Evolutionary conservation across 495 filamentous ascomycete species (phyloP).

Genomic region (Penicillium simplicissimum): DNA sequence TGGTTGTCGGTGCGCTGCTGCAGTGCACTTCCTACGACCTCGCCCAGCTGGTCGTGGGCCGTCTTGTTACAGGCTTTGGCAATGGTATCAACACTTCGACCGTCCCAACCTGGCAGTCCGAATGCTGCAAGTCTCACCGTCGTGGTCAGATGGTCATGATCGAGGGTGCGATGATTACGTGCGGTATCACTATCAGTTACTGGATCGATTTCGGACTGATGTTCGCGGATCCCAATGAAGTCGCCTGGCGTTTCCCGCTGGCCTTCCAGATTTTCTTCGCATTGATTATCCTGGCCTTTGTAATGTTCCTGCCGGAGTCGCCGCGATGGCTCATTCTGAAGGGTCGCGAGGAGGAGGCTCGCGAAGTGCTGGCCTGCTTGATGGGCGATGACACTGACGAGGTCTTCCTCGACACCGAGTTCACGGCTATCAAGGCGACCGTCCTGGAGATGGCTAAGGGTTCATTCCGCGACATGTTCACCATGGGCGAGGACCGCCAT

Average conservation of each 20-base stretch:
- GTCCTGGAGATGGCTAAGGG: slow-evolving; percentile 70
- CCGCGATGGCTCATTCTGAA: slow-evolving; percentile 75
- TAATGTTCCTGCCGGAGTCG: slow-evolving; percentile 69
- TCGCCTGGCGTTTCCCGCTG: slow-evolving; percentile 75
- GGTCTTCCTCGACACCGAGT: slow-evolving; percentile 60
- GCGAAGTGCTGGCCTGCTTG: slow-evolving; percentile 62
- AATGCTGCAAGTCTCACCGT: slow-evolving; percentile 71
- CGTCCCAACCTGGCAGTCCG: slow-evolving; percentile 75
- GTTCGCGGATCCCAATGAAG: slow-evolving; percentile 61
- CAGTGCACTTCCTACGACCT: slow-evolving; percentile 63
- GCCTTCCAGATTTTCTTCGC: slow-evolving; percentile 73
- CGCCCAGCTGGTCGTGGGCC: slow-evolving; percentile 64
- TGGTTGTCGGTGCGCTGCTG: slow-evolving; percentile 60
- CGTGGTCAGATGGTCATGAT: slow-evolving; percentile 81
- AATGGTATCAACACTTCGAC: slow-evolving; percentile 66
- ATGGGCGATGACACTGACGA: slow-evolving; percentile 55
- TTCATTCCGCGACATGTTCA: slow-evolving; percentile 68
- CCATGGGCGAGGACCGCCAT: slow-evolving; percentile 69
- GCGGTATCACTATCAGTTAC: slow-evolving; percentile 71
- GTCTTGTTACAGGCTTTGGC: slow-evolving; percentile 62
- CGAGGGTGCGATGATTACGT: slow-evolving; percentile 70
- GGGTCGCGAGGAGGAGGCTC: slow-evolving; percentile 64
- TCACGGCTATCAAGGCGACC: slow-evolving; percentile 72
- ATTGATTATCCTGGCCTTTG: slow-evolving; percentile 57
- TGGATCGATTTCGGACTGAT: slow-evolving; percentile 75